Base-by-base conservation (phyloP, 179 eudicot species). In the Heliamphora ciliata region DNA sequence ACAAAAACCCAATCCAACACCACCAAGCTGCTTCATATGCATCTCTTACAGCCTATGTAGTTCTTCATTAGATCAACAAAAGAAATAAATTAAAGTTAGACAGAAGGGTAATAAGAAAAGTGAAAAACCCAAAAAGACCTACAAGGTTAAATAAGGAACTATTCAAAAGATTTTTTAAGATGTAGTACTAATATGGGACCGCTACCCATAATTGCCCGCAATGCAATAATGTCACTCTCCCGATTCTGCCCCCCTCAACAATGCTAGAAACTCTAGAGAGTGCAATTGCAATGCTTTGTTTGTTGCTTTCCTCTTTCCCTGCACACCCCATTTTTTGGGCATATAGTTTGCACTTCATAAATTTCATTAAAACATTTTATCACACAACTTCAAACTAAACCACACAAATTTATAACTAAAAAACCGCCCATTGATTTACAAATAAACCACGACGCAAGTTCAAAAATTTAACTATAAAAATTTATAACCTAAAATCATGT, bases 171-270 rank as follows among this genome's bases (percentile, higher is more conserved):
- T 21, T 21, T 21, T 21, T 21, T 21, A 21, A 21, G 24, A 21
- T 21, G 24, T 21, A 21, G 24, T 21, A 21, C 24, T 21, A 21
- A 21, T 21, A 21, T 21, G 24, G 97, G 97, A 91, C 97, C 97
- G 97, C 88, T 90, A 88, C 94, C 93, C 91, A 89, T 90, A 89
- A 90, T 91, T 91, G 93, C 97, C 97, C 97, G 90, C 93, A 72
- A 90, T 90, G 93, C 94, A 91, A 92, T 87, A 84, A 83, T 88
- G 74, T 74, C 89, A 88, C 84, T 89, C 92, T 92, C 89, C 88
- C 89, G 75, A 84, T 88, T 92, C 89, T 91, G 86, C 87, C 80
- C 85, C 44, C 5, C 5, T 50, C 24, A 5, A 8, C 31, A 15
- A 48, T 9, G 85, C 82, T 84, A 86, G 90, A 92, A 85, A 69